Percentiles rank a stretch among this genome's conserved stretches.
Conservation (phyloP, 2,329 filamentous ascomycete genomes). For the Ophiostoma sp. region DNA sequence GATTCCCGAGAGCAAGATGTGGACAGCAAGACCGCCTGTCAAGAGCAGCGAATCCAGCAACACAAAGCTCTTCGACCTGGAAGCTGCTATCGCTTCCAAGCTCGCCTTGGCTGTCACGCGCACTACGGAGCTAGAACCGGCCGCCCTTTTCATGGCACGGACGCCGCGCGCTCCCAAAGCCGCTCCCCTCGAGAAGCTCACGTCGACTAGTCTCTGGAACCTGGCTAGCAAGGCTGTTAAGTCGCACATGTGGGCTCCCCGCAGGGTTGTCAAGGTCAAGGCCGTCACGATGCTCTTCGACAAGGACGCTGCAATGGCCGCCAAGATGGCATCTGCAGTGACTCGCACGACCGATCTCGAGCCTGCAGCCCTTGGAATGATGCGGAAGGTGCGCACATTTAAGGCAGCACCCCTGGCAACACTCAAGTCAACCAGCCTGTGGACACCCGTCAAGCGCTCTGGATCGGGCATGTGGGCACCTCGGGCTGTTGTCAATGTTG, state of each 20-base stretch:
- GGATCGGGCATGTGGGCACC: slow-evolving; percentile 2
- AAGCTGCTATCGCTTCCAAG: slow-evolving; percentile 9
- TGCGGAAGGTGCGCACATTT: slow-evolving; percentile 14
- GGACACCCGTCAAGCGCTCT: slow-evolving; percentile 5
- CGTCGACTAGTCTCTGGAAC: slow-evolving; percentile 14
- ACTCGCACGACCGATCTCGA: slow-evolving; percentile 22
- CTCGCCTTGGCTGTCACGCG: slow-evolving; percentile 15
- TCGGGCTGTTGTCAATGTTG: neutral
- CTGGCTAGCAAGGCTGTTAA: neutral
- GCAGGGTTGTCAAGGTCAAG: neutral
- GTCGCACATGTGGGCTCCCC: slow-evolving; percentile 9
- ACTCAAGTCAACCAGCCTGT: slow-evolving; percentile 17
- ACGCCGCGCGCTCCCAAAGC: slow-evolving; percentile 12
- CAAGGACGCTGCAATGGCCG: slow-evolving; percentile 10
- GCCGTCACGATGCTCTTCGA: slow-evolving; percentile 18
- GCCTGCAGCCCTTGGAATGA: slow-evolving; percentile 20
- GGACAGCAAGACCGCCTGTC: neutral
- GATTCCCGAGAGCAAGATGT: neutral
- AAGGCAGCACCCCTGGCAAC: slow-evolving; percentile 12
- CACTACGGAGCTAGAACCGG: slow-evolving; percentile 19
- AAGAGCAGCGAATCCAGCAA: neutral
- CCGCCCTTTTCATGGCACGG: slow-evolving; percentile 18
- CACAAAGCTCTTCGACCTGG: slow-evolving; percentile 20
- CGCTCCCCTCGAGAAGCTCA: slow-evolving; percentile 17
- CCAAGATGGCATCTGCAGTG: slow-evolving; percentile 15